Evolutionary conservation across 2,329 filamentous ascomycete species (phyloP).

Genomic region (Cercospora sesami): DNA sequence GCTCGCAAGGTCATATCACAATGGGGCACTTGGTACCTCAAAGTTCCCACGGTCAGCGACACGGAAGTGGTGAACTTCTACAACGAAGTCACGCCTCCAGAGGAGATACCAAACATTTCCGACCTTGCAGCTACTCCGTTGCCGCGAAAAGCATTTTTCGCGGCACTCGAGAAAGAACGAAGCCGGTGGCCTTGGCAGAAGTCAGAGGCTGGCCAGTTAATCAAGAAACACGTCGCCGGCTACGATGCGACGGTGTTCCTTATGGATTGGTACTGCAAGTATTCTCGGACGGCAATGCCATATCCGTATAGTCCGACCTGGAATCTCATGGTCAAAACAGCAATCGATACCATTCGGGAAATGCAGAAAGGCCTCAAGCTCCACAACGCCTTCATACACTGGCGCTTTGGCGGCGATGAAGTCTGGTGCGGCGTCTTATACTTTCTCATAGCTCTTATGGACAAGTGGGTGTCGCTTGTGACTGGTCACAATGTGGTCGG

Average conservation of each 20-base stretch:
- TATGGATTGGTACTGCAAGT: slow-evolving; percentile 55
- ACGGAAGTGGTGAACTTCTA: slow-evolving; percentile 55
- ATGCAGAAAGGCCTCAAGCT: slow-evolving; percentile 57
- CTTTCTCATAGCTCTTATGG: slow-evolving; percentile 57
- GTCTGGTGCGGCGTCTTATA: slow-evolving; percentile 57
- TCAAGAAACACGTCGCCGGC: slow-evolving; percentile 53
- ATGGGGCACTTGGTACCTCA: slow-evolving; percentile 61
- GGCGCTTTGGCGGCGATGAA: slow-evolving; percentile 58
- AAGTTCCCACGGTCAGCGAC: slow-evolving; percentile 53
- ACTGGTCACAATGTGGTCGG: slow-evolving; percentile 46
- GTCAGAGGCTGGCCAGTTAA: slow-evolving; percentile 48
- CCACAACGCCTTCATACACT: slow-evolving; percentile 60
- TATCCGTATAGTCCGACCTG: slow-evolving; percentile 58
- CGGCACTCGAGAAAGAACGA: slow-evolving; percentile 49
- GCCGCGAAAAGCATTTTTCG: slow-evolving; percentile 48
- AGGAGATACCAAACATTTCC: slow-evolving; percentile 48
- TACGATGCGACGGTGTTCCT: slow-evolving; percentile 57
- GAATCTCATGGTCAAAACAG: slow-evolving; percentile 59
- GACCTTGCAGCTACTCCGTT: slow-evolving; percentile 53
- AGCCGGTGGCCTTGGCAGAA: slow-evolving; percentile 47
- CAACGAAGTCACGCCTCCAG: slow-evolving; percentile 35
- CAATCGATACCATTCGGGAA: slow-evolving; percentile 54
- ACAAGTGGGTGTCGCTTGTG: slow-evolving; percentile 56
- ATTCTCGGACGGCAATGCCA: slow-evolving; percentile 49
- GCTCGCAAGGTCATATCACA: slow-evolving; percentile 56